Percentiles rank a stretch among this genome's conserved stretches.
phyloP scores from a whole-genome alignment of 192 early-diverging fungal species.

The Backusella liffmaniae region DNA sequence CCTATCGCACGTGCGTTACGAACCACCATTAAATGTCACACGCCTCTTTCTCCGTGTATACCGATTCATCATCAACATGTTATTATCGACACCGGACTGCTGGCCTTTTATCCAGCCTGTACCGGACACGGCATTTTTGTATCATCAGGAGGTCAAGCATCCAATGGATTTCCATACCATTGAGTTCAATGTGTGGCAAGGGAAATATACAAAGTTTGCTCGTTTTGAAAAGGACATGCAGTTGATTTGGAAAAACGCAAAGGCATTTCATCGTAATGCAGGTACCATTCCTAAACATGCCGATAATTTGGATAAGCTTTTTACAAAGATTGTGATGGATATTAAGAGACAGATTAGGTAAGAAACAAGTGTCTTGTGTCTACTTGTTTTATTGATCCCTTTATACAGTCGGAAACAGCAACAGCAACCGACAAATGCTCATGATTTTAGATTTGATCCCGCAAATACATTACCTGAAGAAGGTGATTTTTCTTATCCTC shows the following conservation, averaged over 20 bases:
- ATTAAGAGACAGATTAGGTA: slow-evolving; percentile 25
- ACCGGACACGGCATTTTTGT: slow-evolving; percentile 38
- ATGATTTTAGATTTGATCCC: slow-evolving; percentile 27
- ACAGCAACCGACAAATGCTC: background rate
- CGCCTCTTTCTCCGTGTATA: slow-evolving; percentile 30
- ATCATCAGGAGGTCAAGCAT: slow-evolving; percentile 46
- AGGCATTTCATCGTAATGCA: slow-evolving; percentile 32
- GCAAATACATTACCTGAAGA: slow-evolving; percentile 29
- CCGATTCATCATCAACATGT: slow-evolving; percentile 34
- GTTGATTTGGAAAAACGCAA: slow-evolving; percentile 48
- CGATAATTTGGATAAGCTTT: slow-evolving; percentile 25
- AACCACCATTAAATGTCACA: slow-evolving; percentile 21
- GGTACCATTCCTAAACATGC: slow-evolving; percentile 33
- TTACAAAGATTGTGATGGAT: slow-evolving; percentile 29
- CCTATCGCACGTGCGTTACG: slow-evolving; percentile 19
- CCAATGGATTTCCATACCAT: slow-evolving; percentile 56
- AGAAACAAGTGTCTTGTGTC: background rate
- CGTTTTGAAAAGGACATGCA: slow-evolving; percentile 50
- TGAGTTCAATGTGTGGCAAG: slow-evolving; percentile 53
- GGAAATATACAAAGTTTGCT: slow-evolving; percentile 36
- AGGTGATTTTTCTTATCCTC: slow-evolving; percentile 32
- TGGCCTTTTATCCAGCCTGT: slow-evolving; percentile 43
- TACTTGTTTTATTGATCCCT: background rate
- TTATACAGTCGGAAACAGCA: slow-evolving; percentile 5
- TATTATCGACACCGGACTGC: slow-evolving; percentile 33